These are phyloP conservation scores for Typha latifolia DNA, from an alignment of 176 grass and related monocot genomes.

Conservation along the genomic window DNA sequence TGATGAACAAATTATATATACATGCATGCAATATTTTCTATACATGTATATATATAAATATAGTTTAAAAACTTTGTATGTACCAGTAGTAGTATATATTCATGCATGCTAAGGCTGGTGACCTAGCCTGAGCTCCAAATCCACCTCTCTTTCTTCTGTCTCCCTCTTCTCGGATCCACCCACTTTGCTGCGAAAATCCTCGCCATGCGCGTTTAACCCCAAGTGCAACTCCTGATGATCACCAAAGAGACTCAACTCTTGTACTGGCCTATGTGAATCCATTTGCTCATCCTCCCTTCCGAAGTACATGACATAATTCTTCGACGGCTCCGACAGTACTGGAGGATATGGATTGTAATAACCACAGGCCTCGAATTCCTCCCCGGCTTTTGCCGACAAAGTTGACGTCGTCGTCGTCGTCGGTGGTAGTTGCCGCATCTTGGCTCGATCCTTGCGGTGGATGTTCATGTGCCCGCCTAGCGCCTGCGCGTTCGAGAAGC, in stretches of 20 bases:
- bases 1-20: too few species aligned
- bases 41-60: too few species aligned
- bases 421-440: neutral
- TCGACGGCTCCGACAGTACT: neutral
- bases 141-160: slow-evolving; percentile 39
- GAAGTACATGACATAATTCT: neutral
- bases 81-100: too few species aligned
- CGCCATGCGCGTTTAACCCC: neutral
- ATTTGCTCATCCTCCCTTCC: neutral
- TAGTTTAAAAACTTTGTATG: too few species aligned
- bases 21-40: too few species aligned
- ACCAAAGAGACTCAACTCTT: neutral
- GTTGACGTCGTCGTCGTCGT: neutral
- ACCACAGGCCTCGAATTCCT: neutral
- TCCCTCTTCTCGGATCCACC: slow-evolving; percentile 11
- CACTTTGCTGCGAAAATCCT: neutral
- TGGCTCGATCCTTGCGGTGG: slow-evolving; percentile 44
- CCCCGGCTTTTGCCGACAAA: slow-evolving; percentile 7
- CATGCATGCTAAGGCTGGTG: neutral
- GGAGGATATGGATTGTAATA: neutral
- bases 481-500: slow-evolving; percentile 62
- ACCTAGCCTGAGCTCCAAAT: slow-evolving; percentile 59
- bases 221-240: neutral
- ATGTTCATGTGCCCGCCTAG: slow-evolving; percentile 70
- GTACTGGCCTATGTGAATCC: neutral